These are phyloP conservation scores for Suhomyces xylopsoci DNA, from an alignment of 805 yeast species.

Conservation along the genomic window DNA sequence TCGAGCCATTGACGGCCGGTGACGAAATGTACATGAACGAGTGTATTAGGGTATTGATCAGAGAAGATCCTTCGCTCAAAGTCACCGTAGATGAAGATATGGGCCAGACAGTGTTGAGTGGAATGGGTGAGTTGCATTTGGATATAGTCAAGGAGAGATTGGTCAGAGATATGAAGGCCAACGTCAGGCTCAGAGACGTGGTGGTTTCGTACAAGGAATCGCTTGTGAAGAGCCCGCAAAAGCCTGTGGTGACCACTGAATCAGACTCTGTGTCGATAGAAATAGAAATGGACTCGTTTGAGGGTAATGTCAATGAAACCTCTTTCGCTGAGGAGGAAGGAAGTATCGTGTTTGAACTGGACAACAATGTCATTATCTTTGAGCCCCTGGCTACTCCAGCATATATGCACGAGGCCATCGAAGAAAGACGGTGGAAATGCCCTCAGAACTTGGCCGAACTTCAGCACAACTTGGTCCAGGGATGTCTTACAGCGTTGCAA, in stretches of 20 bases:
- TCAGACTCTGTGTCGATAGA: conserved; percentile 21
- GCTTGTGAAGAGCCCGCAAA: conserved; percentile 8
- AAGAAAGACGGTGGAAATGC: conserved; percentile 49
- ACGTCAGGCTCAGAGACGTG: conserved; percentile 75
- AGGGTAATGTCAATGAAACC: conserved; percentile 33
- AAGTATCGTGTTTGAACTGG: conserved; percentile 37
- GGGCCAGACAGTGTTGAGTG: conserved; percentile 85
- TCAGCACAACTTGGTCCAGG: conserved; percentile 54
- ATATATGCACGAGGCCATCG: conserved; percentile 20
- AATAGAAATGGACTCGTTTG: conserved; percentile 34
- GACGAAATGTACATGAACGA: conserved; percentile 72
- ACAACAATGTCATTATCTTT: conserved; percentile 47
- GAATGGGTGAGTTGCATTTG: conserved; percentile 96
- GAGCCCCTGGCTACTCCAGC: conserved; percentile 28
- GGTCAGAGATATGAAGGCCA: conserved; percentile 77
- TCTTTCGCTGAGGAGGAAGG: conserved; percentile 38
- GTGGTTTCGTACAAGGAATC: conserved; percentile 90
- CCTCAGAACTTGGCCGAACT: conserved; percentile 46
- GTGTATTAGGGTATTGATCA: conserved; percentile 60
- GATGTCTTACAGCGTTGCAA: conserved; percentile 59
- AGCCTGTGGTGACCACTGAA: conserved; percentile 7
- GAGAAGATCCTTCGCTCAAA: conserved; percentile 88
- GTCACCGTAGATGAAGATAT: conserved; percentile 75
- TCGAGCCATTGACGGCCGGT: conserved; percentile 81
- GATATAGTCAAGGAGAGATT: conserved; percentile 83